Base-by-base conservation (phyloP, 345 rosid species). In the Eutrema japonicum region DNA sequence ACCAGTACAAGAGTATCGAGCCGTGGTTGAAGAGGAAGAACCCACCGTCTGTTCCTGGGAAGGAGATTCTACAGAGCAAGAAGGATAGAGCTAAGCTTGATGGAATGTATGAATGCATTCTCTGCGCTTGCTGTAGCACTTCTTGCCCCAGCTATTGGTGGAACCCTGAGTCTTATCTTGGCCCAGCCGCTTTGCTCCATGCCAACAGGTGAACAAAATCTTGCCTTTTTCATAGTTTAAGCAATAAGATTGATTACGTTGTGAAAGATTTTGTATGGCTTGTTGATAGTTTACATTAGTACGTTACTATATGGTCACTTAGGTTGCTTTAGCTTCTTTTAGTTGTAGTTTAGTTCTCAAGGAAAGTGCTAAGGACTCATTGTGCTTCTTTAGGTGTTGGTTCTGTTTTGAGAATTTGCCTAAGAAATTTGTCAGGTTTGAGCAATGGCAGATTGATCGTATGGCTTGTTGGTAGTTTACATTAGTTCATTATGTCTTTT, bases 101-200 rank as follows among this genome's bases (percentile, higher is more conserved):
- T 62, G 98, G 96, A 76, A 94, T 89, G 98, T 94, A 94, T 32
- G 98, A 94, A 78, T 91, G 98, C 52, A 94, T 94, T 29, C 80
- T 91, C 38, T 94, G 98, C 57, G 95, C 98, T 37, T 94, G 98
- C 67, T 94, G 98, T 63, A 89, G 93, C 72, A 89, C 97, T 0
- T 88, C 97, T 4, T 94, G 96, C 77, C 98, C 98, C 32, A 94
- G 98, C 53, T 94, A 94, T 59, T 94, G 98, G 98, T 94, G 98
- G 98, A 94, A 91, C 43, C 97, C 98, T 13, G 98, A 94, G 71
- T 81, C 93, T 29, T 94, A 94, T 62, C 80, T 94, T 75, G 98
- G 96, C 2, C 98, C 98, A 1, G 98, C 97, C 49, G 95, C 96
- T 60, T 78, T 94, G 83, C 93, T 94, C 29, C 96, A 94, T 16